Conservation (phyloP, 192 early-diverging fungal species). For the Rhizophagus prolifer region DNA sequence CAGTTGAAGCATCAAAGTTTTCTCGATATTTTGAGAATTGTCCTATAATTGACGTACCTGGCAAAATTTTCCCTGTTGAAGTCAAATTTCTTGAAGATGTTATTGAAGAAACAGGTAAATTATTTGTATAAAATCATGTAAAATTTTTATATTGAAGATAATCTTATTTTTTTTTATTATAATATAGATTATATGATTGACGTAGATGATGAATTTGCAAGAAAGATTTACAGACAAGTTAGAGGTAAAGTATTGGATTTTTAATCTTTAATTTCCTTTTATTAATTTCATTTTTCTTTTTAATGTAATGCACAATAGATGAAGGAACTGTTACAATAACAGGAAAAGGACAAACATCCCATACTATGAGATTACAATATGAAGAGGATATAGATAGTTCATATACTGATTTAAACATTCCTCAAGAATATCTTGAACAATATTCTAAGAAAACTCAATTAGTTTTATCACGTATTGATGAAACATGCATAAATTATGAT, state of each 20-base stretch:
- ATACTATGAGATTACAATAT: slow-evolving; percentile 37
- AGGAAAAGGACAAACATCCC: slow-evolving; percentile 33
- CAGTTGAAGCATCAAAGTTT: slow-evolving; percentile 63
- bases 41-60: slow-evolving; percentile 68
- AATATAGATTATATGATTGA: slow-evolving; percentile 50
- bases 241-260: slow-evolving; percentile 28
- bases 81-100: slow-evolving; percentile 74
- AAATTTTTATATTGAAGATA: background rate
- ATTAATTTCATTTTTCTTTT: background rate
- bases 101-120: slow-evolving; percentile 49
- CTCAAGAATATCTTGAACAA: slow-evolving; percentile 40
- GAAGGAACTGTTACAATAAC: slow-evolving; percentile 39
- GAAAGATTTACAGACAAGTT: slow-evolving; percentile 39
- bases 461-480: slow-evolving; percentile 53
- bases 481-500: slow-evolving; percentile 65
- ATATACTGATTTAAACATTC: slow-evolving; percentile 16
- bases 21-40: slow-evolving; percentile 60
- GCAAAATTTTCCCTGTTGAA: slow-evolving; percentile 70
- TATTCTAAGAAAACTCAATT: slow-evolving; percentile 42
- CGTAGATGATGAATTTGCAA: slow-evolving; percentile 46
- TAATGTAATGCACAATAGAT: slow-evolving; percentile 13
- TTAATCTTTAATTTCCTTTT: background rate
- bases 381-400: slow-evolving; percentile 34
- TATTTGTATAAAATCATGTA: background rate
- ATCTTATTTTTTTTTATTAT: background rate